These are phyloP conservation scores for Mycogone perniciosa DNA, from an alignment of 2,329 filamentous ascomycete species.

Conservation along the genomic window DNA sequence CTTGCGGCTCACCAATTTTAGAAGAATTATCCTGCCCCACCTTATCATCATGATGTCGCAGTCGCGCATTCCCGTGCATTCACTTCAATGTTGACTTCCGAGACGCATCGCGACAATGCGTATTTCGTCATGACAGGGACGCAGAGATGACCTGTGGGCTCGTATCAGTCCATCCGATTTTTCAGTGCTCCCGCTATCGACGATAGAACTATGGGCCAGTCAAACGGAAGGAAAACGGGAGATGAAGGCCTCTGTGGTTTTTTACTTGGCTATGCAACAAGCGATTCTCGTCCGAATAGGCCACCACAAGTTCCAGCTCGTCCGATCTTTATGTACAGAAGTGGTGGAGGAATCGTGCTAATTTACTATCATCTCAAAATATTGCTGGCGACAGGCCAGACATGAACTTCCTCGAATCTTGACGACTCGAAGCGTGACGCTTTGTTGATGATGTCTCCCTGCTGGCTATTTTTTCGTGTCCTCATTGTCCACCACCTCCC, in stretches of 20 bases:
- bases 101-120: background rate
- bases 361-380: no score
- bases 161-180: no score
- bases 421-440: background rate
- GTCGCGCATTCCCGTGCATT: background rate
- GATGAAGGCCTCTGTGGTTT: no score
- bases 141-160: no score
- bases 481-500: background rate
- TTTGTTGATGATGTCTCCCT: background rate
- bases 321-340: no score
- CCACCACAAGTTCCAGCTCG: no score
- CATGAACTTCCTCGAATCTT: background rate
- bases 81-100: background rate
- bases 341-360: no score
- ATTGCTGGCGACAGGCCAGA: background rate
- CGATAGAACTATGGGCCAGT: no score
- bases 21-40: background rate
- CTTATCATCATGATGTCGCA: background rate
- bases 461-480: background rate
- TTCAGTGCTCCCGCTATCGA: no score
- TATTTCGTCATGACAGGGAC: background rate
- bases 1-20: background rate
- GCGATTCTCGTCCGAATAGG: no score
- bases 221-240: no score
- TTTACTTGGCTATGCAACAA: no score